These are phyloP conservation scores for Fragaria iinumae DNA, from an alignment of 306 rosid species.

Conservation along the genomic window DNA sequence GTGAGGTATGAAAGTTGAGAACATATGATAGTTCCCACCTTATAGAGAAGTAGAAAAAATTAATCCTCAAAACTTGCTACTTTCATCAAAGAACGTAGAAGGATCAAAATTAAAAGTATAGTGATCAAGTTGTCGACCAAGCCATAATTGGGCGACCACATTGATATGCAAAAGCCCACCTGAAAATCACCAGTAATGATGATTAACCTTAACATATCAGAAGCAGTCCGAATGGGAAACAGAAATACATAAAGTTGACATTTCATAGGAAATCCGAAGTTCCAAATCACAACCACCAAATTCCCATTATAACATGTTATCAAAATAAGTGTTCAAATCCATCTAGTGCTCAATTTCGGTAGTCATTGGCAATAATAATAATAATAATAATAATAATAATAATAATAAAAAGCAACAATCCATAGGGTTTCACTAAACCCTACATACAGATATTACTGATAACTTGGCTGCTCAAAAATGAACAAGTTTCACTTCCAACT, in stretches of 20 bases:
- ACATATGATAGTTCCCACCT: too few relatives aligned
- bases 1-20: too few relatives aligned
- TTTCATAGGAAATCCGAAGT: not conserved
- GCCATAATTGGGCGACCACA: too few relatives aligned
- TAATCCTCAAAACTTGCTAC: too few relatives aligned
- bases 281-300: slow-evolving; percentile 39
- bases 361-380: slow-evolving; percentile 8
- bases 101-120: too few relatives aligned
- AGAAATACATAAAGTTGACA: not conserved
- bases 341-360: slow-evolving; percentile 13
- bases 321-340: slow-evolving; percentile 33
- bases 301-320: slow-evolving; percentile 24
- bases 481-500: slow-evolving; percentile 6
- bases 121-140: too few relatives aligned
- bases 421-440: too few relatives aligned
- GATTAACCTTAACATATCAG: not conserved
- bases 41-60: too few relatives aligned
- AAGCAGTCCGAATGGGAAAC: not conserved
- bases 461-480: slow-evolving; percentile 19
- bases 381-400: slow-evolving; percentile 1
- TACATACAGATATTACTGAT: not conserved
- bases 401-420: slow-evolving; percentile 23
- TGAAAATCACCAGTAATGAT: not conserved
- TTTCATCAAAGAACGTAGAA: too few relatives aligned
- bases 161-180: too few relatives aligned